A percentile compares a stretch with the other conserved stretches of the same genome.
Conservation (phyloP, 768 basidiomycete genomes). For the Collybiopsis confluens region DNA sequence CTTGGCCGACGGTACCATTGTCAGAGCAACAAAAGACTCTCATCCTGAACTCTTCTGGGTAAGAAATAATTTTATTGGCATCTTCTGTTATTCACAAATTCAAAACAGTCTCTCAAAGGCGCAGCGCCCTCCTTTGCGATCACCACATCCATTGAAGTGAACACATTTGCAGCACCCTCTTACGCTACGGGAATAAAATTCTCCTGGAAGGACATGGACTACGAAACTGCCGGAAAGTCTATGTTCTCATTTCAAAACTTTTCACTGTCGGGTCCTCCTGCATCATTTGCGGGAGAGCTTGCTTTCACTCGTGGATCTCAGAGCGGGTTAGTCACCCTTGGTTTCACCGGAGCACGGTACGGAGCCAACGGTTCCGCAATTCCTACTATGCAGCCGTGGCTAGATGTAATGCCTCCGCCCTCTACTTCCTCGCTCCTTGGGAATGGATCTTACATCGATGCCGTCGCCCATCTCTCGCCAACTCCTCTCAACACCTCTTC, state of each 20-base stretch:
- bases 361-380: too few relatives aligned
- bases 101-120: constrained; percentile 8
- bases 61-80: not conserved
- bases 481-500: constrained; percentile 8
- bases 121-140: constrained; percentile 14
- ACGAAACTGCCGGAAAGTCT: not conserved
- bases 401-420: too few relatives aligned
- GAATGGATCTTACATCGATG: constrained; percentile 7
- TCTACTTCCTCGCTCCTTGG: too few relatives aligned
- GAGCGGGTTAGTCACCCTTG: too few relatives aligned
- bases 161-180: constrained; percentile 6
- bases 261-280: too few relatives aligned
- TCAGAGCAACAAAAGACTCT: constrained; percentile 13
- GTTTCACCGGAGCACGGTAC: too few relatives aligned
- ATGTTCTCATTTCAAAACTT: too few relatives aligned
- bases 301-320: too few relatives aligned
- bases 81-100: not conserved
- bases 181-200: not conserved
- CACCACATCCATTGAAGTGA: constrained; percentile 7
- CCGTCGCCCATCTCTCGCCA: constrained; percentile 7
- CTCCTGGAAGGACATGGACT: constrained; percentile 8
- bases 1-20: constrained; percentile 22
- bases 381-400: too few relatives aligned
- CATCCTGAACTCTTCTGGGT: constrained; percentile 27
- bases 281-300: too few relatives aligned